Evolutionary conservation across 1,139 yeast species (phyloP), one percentile per base, ranked within the genome.

Genomic region (Sugiyamaella sp.): DNA sequence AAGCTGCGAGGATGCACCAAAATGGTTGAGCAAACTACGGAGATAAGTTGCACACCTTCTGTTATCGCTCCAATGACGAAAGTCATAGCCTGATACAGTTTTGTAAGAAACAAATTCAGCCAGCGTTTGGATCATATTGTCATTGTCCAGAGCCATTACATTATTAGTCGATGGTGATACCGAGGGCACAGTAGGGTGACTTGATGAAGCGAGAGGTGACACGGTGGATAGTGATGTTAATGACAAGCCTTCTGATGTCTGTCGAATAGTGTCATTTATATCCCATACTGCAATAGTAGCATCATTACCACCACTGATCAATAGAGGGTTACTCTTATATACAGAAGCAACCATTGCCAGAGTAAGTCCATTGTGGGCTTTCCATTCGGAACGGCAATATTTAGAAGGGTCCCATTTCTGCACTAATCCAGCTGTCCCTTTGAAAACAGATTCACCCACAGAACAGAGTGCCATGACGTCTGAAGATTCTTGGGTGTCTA

Each of bases 41-140:
- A 93, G 71, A 61, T 79, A 88, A 44, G 85, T 84, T 0, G 98
- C 97, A 73, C 99, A 93, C 45, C 86, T 81, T 57, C 97, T 80
- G 5, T 95, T 86, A 45, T 90, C 96, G 60, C 87, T 88, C 63
- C 87, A 78, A 65, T 80, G 84, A 41, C 76, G 67, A 17, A 81
- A 80, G 0, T 89, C 89, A 46, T 78, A 78, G 59, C 85, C 85
- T 10, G 96, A 87, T 9, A 93, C 86, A 0, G 98, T 89, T 61
- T 80, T 82, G 69, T 76, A 90, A 0, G 86, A 73, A 10, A 90
- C 84, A 53, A 86, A 75, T 49, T 79, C 80, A 16, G 78, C 73
- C 55, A 93, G 75, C 3, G 87, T 80, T 29, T 78, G 74, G 41
- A 91, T 67, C 77, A 93, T 75, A 32, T 80, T 76, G 49, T 86